Base-by-base conservation (phyloP, 208 protist species). In the Leishmania gerbilli region DNA sequence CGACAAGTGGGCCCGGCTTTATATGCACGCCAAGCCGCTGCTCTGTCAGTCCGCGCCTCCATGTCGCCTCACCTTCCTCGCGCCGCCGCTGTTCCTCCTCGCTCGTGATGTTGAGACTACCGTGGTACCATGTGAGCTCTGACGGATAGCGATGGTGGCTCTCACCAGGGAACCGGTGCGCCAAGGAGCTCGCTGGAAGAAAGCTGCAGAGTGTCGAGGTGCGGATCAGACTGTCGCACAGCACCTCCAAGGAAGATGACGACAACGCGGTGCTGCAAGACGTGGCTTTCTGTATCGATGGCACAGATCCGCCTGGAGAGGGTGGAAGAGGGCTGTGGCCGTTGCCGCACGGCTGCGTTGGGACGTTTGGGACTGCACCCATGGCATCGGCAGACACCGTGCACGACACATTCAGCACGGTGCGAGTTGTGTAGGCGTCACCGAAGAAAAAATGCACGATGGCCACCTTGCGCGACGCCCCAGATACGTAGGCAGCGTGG, bases 361-460 rank as follows among this genome's bases (percentile, higher is more conserved):
- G 19, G 40, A 51, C 51, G 53, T 17, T 64, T 27, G 24, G 13
- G 11, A 67, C 11, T 5, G 0, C 47, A 13, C 42, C 47, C 42
- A 24, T 68, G 42, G 45, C 27, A 31, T 45, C 27, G 60, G 9
- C 62, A 60, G 31, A 71, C 64, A 24, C 67, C 34, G 76, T 76
- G 45, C 76, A 87, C 17, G 77, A 69, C 27, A 89, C 81, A 24
- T 65, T 81, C 45, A 85, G 68, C 34, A 71, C 84, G 19, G 90
- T 95, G n/a, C 88, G 90, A 13, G 90, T 91, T 9, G 92, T 92
- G 80, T 90, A 91, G 62, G 88, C 88, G 62, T 95, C 90, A 24
- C 92, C 92, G 72, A 95, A 95, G 58, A 95, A n/a, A 81, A 95
- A 95, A 40, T 86, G 45, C 58, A 91, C 84, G 15, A 85, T 74